Conservation (phyloP, 768 basidiomycete species). For the Porpolomopsis calyptriformis region DNA sequence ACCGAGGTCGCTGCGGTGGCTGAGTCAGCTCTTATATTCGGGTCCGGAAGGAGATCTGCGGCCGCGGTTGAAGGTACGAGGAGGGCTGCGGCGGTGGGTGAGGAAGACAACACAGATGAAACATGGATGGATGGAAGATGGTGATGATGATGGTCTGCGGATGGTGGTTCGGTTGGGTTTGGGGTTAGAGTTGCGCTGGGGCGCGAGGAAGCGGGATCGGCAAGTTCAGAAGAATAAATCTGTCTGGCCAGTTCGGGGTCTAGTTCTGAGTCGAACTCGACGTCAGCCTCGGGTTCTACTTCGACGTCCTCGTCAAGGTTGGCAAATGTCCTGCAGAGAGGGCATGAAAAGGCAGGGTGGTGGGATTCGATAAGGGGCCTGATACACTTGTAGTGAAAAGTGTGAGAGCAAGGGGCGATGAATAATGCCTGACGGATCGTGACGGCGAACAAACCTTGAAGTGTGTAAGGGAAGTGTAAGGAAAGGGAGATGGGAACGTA, state of each 20-base stretch:
- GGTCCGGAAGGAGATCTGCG: too few relatives aligned
- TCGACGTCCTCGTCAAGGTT: constrained; percentile 96
- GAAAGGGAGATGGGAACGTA: constrained; percentile 25
- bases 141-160: background rate
- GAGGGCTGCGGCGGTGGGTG: too few relatives aligned
- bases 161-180: too few relatives aligned
- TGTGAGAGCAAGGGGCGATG: constrained; percentile 95
- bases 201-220: background rate
- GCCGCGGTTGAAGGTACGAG: too few relatives aligned
- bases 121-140: background rate
- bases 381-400: constrained; percentile 96
- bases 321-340: constrained; percentile 89
- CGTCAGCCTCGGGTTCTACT: constrained; percentile 26
- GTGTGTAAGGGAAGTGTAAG: constrained; percentile 6
- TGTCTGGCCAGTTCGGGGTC: background rate
- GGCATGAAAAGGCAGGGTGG: constrained; percentile 89
- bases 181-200: background rate
- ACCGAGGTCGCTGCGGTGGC: too few relatives aligned
- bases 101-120: background rate
- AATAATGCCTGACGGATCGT: constrained; percentile 93
- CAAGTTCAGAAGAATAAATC: background rate
- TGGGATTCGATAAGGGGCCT: constrained; percentile 82
- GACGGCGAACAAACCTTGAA: constrained; percentile 60
- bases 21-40: too few relatives aligned
- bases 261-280: constrained; percentile 14